These are phyloP conservation scores for Trypanosoma caninum DNA, from an alignment of 208 protist species.

Conservation along the genomic window DNA sequence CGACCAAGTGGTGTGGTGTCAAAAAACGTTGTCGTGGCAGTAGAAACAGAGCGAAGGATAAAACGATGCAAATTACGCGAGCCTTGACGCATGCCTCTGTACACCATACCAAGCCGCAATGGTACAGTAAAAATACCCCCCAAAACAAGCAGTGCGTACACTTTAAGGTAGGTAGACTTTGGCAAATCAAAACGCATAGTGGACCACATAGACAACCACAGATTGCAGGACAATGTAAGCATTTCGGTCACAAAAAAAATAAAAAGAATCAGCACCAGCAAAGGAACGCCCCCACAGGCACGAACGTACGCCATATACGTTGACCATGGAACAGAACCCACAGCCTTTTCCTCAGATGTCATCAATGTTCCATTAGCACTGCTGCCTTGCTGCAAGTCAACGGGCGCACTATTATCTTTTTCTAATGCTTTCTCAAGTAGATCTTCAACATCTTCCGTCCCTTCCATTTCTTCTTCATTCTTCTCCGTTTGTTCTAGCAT, in stretches of 20 bases:
- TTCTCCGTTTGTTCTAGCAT: slow-evolving; percentile 16
- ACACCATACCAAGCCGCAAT: slow-evolving; percentile 18
- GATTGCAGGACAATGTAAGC: slow-evolving; percentile 10
- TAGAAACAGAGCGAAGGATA: slow-evolving; percentile 33
- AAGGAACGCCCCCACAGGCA: slow-evolving; percentile 28
- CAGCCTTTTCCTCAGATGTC: slow-evolving; percentile 43
- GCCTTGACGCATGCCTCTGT: slow-evolving; percentile 22
- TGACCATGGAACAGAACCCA: slow-evolving; percentile 32
- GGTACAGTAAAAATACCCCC: slow-evolving; percentile 20
- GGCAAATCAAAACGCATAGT: slow-evolving; percentile 16
- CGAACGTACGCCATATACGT: slow-evolving; percentile 44
- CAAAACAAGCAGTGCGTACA: slow-evolving; percentile 29
- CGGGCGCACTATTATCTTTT: background rate
- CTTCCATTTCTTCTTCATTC: slow-evolving; percentile 2
- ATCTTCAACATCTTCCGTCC: background rate
- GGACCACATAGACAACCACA: slow-evolving; percentile 51
- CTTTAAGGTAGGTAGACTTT: slow-evolving; percentile 13
- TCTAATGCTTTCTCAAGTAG: background rate
- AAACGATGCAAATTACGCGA: slow-evolving; percentile 25
- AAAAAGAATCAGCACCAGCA: slow-evolving; percentile 22
- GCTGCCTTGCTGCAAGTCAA: background rate
- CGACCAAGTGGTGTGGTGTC: slow-evolving; percentile 85
- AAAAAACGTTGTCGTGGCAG: slow-evolving; percentile 78
- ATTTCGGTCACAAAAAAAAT: slow-evolving; percentile 36
- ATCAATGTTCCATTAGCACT: slow-evolving; percentile 23